Evolutionary conservation across 306 rosid genomes (phyloP), one percentile per base, ranked within the genome.

Genomic region (Psophocarpus tetragonolobus): DNA sequence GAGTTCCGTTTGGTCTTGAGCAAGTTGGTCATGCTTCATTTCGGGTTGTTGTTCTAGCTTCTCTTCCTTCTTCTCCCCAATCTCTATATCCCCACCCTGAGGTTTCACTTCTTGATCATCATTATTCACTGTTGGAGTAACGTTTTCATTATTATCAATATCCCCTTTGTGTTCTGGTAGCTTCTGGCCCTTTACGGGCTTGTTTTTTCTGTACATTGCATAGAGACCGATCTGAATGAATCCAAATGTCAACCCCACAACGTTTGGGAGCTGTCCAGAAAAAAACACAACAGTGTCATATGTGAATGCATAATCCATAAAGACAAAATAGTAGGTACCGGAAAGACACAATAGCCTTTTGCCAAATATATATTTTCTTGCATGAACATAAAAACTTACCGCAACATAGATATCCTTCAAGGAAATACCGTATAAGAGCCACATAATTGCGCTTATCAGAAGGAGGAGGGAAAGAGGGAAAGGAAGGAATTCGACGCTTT

Each of bases 401-500:
- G 94, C 84, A 50, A 95, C 96, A 47, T 93, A 92, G 74, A 91
- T 71, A 80, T 95, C 99, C 79, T 57, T 84, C 23, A 88, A 83
- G 3, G 80, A 56, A 17, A 95, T 9, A 5, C 99, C 99, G 32
- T 95, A 95, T 12, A 85, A 27, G 18, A 89, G 83, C 99, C 99
- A 95, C 87, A 80, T 85, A 13, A 92, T 8, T 0, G 99, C 99
- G 53, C 99, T 95, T 11, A 95, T 66, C 15, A 94, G 87, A 73
- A 95, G 96, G 32, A 96, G 96, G 35, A 92, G 73, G 5, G 99
- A 96, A 24, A 96, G 80, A 36, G 86, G 75, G 44, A 96, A 86
- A 0, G 99, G 99, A 96, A 96, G 90, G 81, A 90, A 96, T 87
- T 96, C 98, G 17, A 91, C 97, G 82, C 99, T 96, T 80, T 92